Base-by-base conservation (phyloP, 495 filamentous ascomycete species). In the Choiromyces venosus region DNA sequence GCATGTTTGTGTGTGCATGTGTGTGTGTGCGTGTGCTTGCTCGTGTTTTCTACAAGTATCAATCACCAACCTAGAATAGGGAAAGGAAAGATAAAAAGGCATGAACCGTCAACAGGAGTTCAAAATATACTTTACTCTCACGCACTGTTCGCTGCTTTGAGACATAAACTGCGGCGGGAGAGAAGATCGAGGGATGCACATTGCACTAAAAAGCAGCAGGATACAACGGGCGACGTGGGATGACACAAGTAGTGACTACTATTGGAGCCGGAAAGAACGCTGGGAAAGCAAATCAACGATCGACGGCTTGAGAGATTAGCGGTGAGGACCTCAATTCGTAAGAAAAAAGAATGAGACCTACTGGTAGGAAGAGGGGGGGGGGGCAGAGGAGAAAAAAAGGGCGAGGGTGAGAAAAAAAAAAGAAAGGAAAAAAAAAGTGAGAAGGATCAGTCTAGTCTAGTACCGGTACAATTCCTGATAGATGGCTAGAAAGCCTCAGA, bases 221-320 rank as follows among this genome's bases (percentile, higher is more conserved):
- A 74, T 37, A 46, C 73, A 77, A 77, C 75, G 75, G 73, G 75
- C 75, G 66, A 67, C 75, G 75, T 77, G 75, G 75, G 75, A 77
- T 77, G 75, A 77, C 75, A 77, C 75, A 77, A 61, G 69, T 44
- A 75, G 66, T 37, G 66, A 66, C 46, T 52, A 66, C 69, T 76
- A 77, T 77, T 77, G 75, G 75, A 69, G 69, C 73, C 73, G 75
- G 75, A 65, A 75, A 64, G 39, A 52, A 77, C 56, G 66, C 69
- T 76, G 66, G 72, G 74, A 77, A 76, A 77, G 72, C 73, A 77
- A 75, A 75, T 76, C 75, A 77, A 76, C 75, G 75, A 77, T 77
- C 74, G 74, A 77, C 74, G 75, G 73, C 69, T 52, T 68, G 70
- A 77, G 73, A 75, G 75, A 76, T 76, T 73, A 73, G 71, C 74